Base-by-base conservation (phyloP, 106 monocot genomes). In the Vanilla planifolia region DNA sequence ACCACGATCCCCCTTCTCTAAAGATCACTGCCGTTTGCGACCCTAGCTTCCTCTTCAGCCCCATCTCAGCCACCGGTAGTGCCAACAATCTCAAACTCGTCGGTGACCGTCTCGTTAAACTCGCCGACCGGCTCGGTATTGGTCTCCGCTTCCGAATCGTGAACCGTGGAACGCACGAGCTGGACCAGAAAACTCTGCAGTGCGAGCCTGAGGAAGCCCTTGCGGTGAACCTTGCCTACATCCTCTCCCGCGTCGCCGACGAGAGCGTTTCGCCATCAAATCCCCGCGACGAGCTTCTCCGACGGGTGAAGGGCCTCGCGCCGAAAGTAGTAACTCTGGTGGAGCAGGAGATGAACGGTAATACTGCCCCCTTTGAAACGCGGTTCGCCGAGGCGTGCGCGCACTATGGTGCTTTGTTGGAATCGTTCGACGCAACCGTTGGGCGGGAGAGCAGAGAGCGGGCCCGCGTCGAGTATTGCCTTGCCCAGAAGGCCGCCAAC, bases 191-290 rank as follows among this genome's bases (percentile, higher is more conserved):
- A 6, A 29, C 47, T 13, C 78, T 89, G 17, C 66, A 69, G 1
- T 85, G 85, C 78, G 81, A 80, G 45, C 63, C 69, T 3, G 81
- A 66, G 7, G 89, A 89, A 60, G 81, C 89, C 35, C 59, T 89
- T 36, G 85, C 72, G 1, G 89, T 89, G 8, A 89, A 85, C 77
- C 67, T 89, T 25, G 67, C 85, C 11, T 89, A 79, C 68, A 43
- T 69, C 24, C 81, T 89, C 19, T 76, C 77, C n/a, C 63, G 75
- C 20, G 46, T 89, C n/a, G 71, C 89, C 8, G 89, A 89, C 63
- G 89, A 89, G 70, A 85, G 85, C 79, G 89, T 89, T n/a, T 71
- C 89, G 4, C 81, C 85, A 26, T 72, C 72, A 42, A 89, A 89
- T 67, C 89, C 89, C 1, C 85, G 89, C 8, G 89, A 89, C 70